phyloP scores from a whole-genome alignment of 1,139 yeast species.

The Debaryomyces nepalensis region DNA sequence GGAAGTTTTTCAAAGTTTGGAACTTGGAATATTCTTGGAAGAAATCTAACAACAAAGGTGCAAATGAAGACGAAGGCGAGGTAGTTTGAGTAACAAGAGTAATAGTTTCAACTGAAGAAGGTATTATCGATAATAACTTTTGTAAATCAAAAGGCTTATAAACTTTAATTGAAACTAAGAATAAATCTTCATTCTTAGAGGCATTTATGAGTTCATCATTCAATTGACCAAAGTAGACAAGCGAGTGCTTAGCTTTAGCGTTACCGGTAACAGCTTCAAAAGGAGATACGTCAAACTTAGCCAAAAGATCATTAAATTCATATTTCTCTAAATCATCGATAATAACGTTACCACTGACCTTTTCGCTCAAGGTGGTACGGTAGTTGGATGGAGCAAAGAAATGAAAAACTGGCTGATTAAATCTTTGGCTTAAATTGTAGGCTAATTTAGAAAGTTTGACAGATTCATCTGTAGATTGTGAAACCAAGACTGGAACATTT shows the following conservation, averaged over 20 bases:
- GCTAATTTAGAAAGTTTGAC: slow-evolving; percentile 58
- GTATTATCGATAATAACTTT: slow-evolving; percentile 55
- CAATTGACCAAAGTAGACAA: slow-evolving; percentile 66
- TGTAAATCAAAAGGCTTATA: slow-evolving; percentile 73
- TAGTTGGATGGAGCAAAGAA: slow-evolving; percentile 50
- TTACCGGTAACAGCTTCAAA: slow-evolving; percentile 35
- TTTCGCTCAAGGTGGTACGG: slow-evolving; percentile 21
- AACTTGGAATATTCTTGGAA: slow-evolving; percentile 59
- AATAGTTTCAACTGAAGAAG: slow-evolving; percentile 59
- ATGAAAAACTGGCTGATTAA: slow-evolving; percentile 67
- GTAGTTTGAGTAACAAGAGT: slow-evolving; percentile 67
- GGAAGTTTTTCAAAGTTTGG: slow-evolving; percentile 52
- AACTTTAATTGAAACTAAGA: slow-evolving; percentile 61
- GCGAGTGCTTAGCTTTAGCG: slow-evolving; percentile 49
- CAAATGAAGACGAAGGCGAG: slow-evolving; percentile 55
- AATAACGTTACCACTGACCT: slow-evolving; percentile 22
- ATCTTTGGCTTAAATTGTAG: slow-evolving; percentile 55
- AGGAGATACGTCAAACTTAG: slow-evolving; percentile 33
- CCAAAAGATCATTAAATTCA: slow-evolving; percentile 32
- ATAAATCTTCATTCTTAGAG: slow-evolving; percentile 46
- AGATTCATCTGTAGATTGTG: slow-evolving; percentile 61
- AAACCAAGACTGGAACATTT: slow-evolving; percentile 64
- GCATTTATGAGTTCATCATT: slow-evolving; percentile 48
- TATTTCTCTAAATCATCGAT: slow-evolving; percentile 23
- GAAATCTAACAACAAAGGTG: slow-evolving; percentile 71